Percentiles rank a stretch among this genome's conserved stretches.
phyloP scores from a whole-genome alignment of 2,329 filamentous ascomycete genomes.

The Colletotrichum eleusines region DNA sequence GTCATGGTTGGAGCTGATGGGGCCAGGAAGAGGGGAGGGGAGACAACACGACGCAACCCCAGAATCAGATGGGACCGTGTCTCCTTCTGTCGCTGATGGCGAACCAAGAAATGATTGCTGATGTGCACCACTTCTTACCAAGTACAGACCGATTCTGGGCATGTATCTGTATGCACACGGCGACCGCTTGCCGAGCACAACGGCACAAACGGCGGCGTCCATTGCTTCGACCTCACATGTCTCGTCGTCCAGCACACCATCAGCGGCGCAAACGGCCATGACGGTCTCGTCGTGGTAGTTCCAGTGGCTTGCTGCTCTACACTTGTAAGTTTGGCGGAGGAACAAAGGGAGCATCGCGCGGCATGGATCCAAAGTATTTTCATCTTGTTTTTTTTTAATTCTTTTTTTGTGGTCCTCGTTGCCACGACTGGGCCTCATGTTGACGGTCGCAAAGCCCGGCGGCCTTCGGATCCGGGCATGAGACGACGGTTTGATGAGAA shows the following conservation, averaged over 20 bases:
- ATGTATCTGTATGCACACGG: conserved; percentile 15
- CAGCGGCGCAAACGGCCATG: conserved; percentile 13
- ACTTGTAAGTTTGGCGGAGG: not conserved
- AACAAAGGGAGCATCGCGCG: conserved; percentile 33
- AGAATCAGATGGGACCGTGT: conserved; percentile 24
- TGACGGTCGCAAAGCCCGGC: conserved; percentile 11
- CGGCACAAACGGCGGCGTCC: conserved; percentile 6
- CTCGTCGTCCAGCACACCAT: conserved; percentile 1
- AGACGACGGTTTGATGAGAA: conserved; percentile 8
- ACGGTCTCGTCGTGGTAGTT: not conserved
- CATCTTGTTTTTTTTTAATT: not conserved
- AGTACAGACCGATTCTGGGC: not conserved
- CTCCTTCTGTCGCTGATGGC: conserved; percentile 22
- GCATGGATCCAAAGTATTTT: conserved; percentile 21
- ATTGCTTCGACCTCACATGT: conserved; percentile 11
- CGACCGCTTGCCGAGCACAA: conserved; percentile 22
- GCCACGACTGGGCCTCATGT: conserved; percentile 35
- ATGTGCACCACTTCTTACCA: not conserved
- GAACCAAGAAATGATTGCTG: conserved; percentile 10
- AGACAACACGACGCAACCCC: conserved; percentile 36
- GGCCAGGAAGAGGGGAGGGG: conserved; percentile 5
- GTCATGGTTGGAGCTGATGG: conserved; percentile 32
- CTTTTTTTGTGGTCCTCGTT: not conserved
- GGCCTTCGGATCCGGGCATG: conserved; percentile 14
- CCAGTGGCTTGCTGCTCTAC: not conserved